Percentiles rank a stretch among this genome's conserved stretches.
Conservation (phyloP, 345 rosid genomes). For the Boechera divaricarpa region DNA sequence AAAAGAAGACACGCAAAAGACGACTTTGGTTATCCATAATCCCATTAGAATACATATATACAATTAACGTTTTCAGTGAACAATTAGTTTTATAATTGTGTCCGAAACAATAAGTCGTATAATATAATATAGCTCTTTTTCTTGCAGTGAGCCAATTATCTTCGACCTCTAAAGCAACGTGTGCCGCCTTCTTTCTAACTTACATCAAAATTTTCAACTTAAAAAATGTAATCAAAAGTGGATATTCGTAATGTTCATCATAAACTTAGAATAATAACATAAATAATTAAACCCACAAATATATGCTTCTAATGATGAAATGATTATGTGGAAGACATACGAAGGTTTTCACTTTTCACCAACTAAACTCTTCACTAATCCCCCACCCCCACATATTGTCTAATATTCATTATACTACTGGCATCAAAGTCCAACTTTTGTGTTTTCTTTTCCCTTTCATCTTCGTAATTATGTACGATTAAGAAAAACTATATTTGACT, state of each 20-base stretch:
- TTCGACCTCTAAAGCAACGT: constrained; percentile 34
- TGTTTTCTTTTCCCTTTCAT: background rate
- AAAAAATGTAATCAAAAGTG: constrained; percentile 19
- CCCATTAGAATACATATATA: constrained; percentile 9
- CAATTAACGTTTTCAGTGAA: background rate
- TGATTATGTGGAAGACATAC: constrained; percentile 46
- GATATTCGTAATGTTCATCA: constrained; percentile 33
- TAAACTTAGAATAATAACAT: background rate
- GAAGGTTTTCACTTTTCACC: constrained; percentile 42
- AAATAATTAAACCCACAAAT: constrained; percentile 34
- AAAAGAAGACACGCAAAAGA: constrained; percentile 31
- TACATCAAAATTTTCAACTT: background rate
- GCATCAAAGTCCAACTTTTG: constrained; percentile 26
- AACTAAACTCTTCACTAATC: constrained; percentile 32
- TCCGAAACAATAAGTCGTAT: background rate
- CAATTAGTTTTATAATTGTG: constrained; percentile 3
- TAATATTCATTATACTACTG: constrained; percentile 13
- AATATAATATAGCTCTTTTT: background rate
- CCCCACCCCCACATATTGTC: constrained; percentile 14
- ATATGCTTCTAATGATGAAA: constrained; percentile 47
- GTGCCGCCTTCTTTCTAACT: constrained; percentile 35
- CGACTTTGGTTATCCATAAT: constrained; percentile 26
- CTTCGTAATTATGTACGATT: background rate
- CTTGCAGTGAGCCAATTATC: background rate
- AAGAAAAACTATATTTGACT: background rate